A percentile compares a stretch with the other conserved stretches of the same genome.
phyloP scores from a whole-genome alignment of 1,284 basidiomycete genomes.

The Rhodotorula sp. region DNA sequence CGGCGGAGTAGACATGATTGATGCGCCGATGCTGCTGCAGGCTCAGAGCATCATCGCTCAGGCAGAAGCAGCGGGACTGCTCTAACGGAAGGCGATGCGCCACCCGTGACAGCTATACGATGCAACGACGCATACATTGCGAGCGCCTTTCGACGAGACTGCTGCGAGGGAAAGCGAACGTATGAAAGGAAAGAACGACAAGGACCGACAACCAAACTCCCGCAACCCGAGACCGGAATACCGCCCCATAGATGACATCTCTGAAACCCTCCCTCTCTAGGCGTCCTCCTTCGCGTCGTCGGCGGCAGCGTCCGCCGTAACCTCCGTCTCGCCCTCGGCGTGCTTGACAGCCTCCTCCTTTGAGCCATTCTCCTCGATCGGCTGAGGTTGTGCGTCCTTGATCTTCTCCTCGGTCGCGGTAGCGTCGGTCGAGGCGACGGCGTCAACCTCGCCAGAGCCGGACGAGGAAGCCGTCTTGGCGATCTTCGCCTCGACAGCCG shows the following conservation, averaged over 20 bases:
- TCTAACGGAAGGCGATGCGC: background rate
- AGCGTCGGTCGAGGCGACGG: slow-evolving; percentile 12
- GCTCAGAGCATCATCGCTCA: background rate
- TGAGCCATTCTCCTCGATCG: slow-evolving; percentile 9
- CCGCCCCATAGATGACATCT: background rate
- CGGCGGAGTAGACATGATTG: slow-evolving; percentile 72
- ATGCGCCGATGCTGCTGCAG: slow-evolving; percentile 67
- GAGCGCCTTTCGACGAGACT: background rate
- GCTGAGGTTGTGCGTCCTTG: slow-evolving; percentile 18
- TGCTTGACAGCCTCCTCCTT: slow-evolving; percentile 15
- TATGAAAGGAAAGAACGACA: too few relatives aligned
- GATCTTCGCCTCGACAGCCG: slow-evolving; percentile 36
- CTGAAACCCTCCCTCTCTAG: background rate
- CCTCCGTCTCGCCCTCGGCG: background rate
- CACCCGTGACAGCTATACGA: background rate
- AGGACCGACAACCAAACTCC: too few relatives aligned
- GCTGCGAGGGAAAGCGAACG: background rate
- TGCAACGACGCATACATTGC: background rate
- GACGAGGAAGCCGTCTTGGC: background rate
- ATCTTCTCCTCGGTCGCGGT: slow-evolving; percentile 11
- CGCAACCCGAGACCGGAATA: too few relatives aligned
- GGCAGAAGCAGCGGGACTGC: background rate
- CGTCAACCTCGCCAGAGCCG: slow-evolving; percentile 9
- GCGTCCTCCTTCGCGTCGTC: slow-evolving; percentile 2
- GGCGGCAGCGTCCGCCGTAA: background rate